Evolutionary conservation across 2,329 filamentous ascomycete species (phyloP).

Genomic region (Colletotrichum sidae): DNA sequence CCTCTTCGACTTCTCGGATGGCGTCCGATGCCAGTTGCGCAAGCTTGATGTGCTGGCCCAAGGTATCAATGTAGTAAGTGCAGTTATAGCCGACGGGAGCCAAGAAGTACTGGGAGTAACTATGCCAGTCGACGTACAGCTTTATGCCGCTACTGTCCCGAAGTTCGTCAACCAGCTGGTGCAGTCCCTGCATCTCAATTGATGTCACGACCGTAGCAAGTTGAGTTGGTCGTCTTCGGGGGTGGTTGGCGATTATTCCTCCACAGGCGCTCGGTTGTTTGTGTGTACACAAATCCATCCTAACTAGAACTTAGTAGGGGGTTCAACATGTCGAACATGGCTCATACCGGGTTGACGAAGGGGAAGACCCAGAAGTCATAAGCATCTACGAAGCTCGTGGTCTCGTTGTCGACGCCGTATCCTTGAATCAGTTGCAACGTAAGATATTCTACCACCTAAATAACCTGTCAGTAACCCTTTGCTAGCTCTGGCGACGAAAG

Average conservation of each 20-base stretch:
- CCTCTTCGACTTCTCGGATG: slow-evolving; percentile 39
- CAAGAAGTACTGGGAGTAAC: slow-evolving; percentile 57
- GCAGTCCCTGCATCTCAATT: slow-evolving; percentile 62
- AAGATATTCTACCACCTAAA: slow-evolving; percentile 58
- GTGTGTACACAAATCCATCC: slow-evolving; percentile 58
- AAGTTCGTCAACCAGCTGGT: slow-evolving; percentile 45
- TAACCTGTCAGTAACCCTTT: neutral
- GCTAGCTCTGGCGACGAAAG: slow-evolving; percentile 44
- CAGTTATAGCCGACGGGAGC: slow-evolving; percentile 58
- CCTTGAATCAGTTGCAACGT: slow-evolving; percentile 56
- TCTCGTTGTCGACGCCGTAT: slow-evolving; percentile 50
- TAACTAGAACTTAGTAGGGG: neutral
- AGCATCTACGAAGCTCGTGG: slow-evolving; percentile 59
- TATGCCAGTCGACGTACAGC: slow-evolving; percentile 61
- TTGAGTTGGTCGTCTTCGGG: slow-evolving; percentile 40
- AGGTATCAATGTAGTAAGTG: slow-evolving; percentile 50
- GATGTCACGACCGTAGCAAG: slow-evolving; percentile 62
- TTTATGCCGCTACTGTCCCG: slow-evolving; percentile 51
- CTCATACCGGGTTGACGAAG: slow-evolving; percentile 60
- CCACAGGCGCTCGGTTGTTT: slow-evolving; percentile 59
- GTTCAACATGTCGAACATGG: neutral
- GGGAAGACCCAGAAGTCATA: slow-evolving; percentile 69
- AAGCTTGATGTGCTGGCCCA: slow-evolving; percentile 50
- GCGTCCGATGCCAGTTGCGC: slow-evolving; percentile 38
- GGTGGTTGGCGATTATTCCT: slow-evolving; percentile 62